phyloP scores from a whole-genome alignment of 164 flowering plant species.

The Liquidambar formosana region DNA sequence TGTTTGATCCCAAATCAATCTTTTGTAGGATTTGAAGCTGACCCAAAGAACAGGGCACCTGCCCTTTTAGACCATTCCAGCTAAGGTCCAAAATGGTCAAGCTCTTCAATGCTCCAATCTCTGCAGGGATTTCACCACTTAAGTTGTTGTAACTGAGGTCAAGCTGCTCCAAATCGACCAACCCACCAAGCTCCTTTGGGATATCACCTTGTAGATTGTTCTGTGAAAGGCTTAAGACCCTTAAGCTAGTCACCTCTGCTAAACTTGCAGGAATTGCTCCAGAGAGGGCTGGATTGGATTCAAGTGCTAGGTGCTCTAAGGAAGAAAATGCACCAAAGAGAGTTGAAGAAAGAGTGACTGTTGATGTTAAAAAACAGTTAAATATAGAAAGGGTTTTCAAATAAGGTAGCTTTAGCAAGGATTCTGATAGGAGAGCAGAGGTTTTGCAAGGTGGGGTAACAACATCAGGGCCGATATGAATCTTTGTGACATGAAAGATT shows the following conservation, averaged over 20 bases:
- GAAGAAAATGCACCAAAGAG: constrained; percentile 37
- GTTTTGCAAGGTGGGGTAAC: constrained; percentile 43
- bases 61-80: constrained; percentile 37
- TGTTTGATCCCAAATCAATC: constrained; percentile 48
- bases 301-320: constrained; percentile 40
- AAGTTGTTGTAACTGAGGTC: constrained; percentile 54
- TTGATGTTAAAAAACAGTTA: constrained; percentile 37
- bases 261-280: constrained; percentile 45
- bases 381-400: constrained; percentile 50
- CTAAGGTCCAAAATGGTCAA: constrained; percentile 51
- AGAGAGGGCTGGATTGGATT: constrained; percentile 44
- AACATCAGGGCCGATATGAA: constrained; percentile 49
- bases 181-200: constrained; percentile 34
- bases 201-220: constrained; percentile 46
- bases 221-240: constrained; percentile 42
- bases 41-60: constrained; percentile 37
- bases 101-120: constrained; percentile 40
- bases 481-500: constrained; percentile 49
- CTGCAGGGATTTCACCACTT: constrained; percentile 41
- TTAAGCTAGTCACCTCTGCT: constrained; percentile 18
- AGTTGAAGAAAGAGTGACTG: constrained; percentile 30
- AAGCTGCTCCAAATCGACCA: constrained; percentile 41
- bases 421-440: constrained; percentile 35
- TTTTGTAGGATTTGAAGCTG: constrained; percentile 42
- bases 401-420: constrained; percentile 39